Evolutionary conservation across 2,329 filamentous ascomycete genomes (phyloP).

Genomic region (Trichoderma sp.): DNA sequence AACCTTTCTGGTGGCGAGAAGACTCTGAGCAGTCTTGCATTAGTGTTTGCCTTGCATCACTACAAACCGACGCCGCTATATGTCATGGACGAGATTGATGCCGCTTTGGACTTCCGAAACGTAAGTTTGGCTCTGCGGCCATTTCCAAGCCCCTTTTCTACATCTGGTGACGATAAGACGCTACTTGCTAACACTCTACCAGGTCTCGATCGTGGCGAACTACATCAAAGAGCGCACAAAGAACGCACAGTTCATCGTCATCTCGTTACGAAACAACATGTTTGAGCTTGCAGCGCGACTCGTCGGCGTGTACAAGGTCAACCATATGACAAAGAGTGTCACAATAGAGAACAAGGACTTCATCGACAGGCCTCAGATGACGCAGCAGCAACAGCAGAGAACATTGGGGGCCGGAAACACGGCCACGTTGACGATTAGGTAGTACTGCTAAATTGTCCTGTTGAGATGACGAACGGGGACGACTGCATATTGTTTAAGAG

Average conservation of each 20-base stretch:
- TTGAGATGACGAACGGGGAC: not conserved
- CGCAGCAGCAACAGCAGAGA: conserved; percentile 34
- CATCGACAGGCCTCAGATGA: conserved; percentile 45
- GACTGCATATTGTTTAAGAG: not conserved
- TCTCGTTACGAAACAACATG: conserved; percentile 98
- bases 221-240: conserved; percentile 99
- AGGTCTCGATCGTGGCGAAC: conserved; percentile 96
- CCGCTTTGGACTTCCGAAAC: conserved; percentile 94
- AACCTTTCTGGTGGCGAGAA: conserved; percentile 97
- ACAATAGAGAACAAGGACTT: conserved; percentile 84
- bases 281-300: conserved; percentile 95
- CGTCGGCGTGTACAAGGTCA: conserved; percentile 98
- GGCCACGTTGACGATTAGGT: conserved; percentile 37
- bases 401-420: conserved; percentile 28
- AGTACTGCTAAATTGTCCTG: conserved; percentile 4
- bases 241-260: conserved; percentile 99
- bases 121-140: conserved; percentile 53
- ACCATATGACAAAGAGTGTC: conserved; percentile 95
- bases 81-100: conserved; percentile 99
- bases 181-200: conserved; percentile 9
- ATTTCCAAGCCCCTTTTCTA: conserved; percentile 9
- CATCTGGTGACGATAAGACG: conserved; percentile 23
- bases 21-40: conserved; percentile 84
- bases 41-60: conserved; percentile 97
- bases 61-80: conserved; percentile 97